Base-by-base conservation (phyloP, 1,139 yeast genomes). In the Candida sojae region DNA sequence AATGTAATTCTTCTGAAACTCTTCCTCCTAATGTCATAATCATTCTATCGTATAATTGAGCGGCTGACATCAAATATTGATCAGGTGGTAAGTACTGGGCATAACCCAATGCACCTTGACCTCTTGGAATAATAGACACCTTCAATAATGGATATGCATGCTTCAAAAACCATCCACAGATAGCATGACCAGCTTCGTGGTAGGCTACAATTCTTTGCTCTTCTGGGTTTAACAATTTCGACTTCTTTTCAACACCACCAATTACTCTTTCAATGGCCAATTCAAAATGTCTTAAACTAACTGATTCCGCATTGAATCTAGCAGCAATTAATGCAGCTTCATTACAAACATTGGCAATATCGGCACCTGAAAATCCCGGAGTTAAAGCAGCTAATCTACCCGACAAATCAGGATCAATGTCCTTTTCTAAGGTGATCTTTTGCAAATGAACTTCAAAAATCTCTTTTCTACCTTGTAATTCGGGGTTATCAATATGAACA, bases 141-240 rank as follows among this genome's bases (percentile, higher is more conserved):
- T 93, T 93, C 56, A 93, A 80, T 53, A 93, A 74, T 8, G 99
- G 99, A 63, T 91, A 96, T 2, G 98, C 97, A 68, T 79, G 80
- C 69, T 84, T 82, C 61, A 93, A 77, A 64, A 73, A 91, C 99
- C 99, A 93, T 10, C 99, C 99, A 70, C 98, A 92, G 51, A 93
- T 84, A 4, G 99, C 99, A 68, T 93, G 99, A 0, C 99, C 99
- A 2, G 99, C 99, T 70, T 93, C 99, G 64, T 93, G 99, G 63
- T 89, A 95, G 0, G 99, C 99, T 49, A 93, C 97, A 43, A 90
- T 83, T 53, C 74, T 83, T 68, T 90, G 88, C 68, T 93, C 97
- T 51, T 88, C 93, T 5, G 87, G 84, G 29, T 88, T 83, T 54
- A 93, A 75, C 9, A 93, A 84, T 60, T 88, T 84, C 4, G 95